A percentile compares a stretch with the other conserved stretches of the same genome.
Evolutionary conservation across 2,329 filamentous ascomycete genomes (phyloP).

Genomic region (Stemphylium vesicarium): DNA sequence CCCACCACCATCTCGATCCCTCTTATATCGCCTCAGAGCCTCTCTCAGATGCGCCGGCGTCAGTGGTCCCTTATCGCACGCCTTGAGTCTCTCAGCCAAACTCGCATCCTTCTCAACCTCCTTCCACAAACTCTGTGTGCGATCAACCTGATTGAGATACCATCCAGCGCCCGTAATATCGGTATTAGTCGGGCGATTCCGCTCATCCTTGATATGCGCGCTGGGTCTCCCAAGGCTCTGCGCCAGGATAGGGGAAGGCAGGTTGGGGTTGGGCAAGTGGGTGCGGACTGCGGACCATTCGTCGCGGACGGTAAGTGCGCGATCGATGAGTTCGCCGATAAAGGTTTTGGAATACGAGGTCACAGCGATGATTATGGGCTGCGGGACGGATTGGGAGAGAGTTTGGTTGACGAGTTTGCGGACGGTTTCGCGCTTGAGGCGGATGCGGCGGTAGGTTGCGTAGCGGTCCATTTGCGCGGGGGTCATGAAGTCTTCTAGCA

Average conservation of each 20-base stretch:
- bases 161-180: slow-evolving; percentile 38
- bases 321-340: slow-evolving; percentile 76
- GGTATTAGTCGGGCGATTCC: slow-evolving; percentile 35
- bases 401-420: slow-evolving; percentile 80
- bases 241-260: slow-evolving; percentile 34
- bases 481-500: slow-evolving; percentile 70
- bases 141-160: slow-evolving; percentile 33
- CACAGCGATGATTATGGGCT: slow-evolving; percentile 76
- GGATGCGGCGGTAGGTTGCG: slow-evolving; percentile 72
- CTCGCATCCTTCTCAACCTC: slow-evolving; percentile 33
- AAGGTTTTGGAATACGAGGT: slow-evolving; percentile 78
- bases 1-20: slow-evolving; percentile 67
- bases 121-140: slow-evolving; percentile 33
- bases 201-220: slow-evolving; percentile 35
- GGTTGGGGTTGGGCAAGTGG: slow-evolving; percentile 39
- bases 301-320: slow-evolving; percentile 71
- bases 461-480: slow-evolving; percentile 72
- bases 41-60: slow-evolving; percentile 78
- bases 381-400: slow-evolving; percentile 77
- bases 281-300: slow-evolving; percentile 68
- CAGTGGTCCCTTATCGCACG: slow-evolving; percentile 61
- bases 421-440: slow-evolving; percentile 71
- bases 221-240: slow-evolving; percentile 38
- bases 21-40: slow-evolving; percentile 71
- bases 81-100: slow-evolving; percentile 38